Percentiles rank a stretch among this genome's conserved stretches.
Evolutionary conservation across 192 early-diverging fungal species (phyloP).

Genomic region (Linnemannia exigua): DNA sequence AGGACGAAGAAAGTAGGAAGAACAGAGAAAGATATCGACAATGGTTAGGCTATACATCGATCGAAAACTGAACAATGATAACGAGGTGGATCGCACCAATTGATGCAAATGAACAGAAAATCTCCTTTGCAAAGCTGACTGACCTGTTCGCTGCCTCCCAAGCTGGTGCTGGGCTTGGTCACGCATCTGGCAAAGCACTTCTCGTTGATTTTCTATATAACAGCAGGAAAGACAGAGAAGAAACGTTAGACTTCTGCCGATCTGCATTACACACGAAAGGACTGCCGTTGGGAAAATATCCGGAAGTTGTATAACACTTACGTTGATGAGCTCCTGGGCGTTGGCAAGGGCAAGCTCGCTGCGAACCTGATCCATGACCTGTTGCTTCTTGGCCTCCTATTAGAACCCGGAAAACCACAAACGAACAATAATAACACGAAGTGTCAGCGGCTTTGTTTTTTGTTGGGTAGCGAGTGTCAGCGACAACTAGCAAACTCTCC

Average conservation of each 20-base stretch:
- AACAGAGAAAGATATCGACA: not conserved
- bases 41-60: not conserved
- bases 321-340: slow-evolving; percentile 82
- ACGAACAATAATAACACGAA: not conserved
- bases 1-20: not conserved
- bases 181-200: slow-evolving; percentile 89
- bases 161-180: slow-evolving; percentile 74
- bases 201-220: slow-evolving; percentile 82
- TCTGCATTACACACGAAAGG: not conserved
- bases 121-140: not conserved
- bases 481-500: too few relatives aligned
- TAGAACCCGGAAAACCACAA: not conserved
- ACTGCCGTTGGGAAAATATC: not conserved
- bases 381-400: slow-evolving; percentile 68
- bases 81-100: not conserved
- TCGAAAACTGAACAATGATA: not conserved
- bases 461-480: not conserved
- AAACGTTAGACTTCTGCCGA: not conserved
- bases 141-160: slow-evolving; percentile 78
- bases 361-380: slow-evolving; percentile 80
- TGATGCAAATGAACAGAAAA: not conserved
- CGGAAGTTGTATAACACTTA: slow-evolving; percentile 36
- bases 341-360: slow-evolving; percentile 83
- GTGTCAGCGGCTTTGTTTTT: not conserved
- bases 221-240: not conserved